phyloP scores from a whole-genome alignment of 2,329 filamentous ascomycete species.

The Pseudogymnoascus sp. region DNA sequence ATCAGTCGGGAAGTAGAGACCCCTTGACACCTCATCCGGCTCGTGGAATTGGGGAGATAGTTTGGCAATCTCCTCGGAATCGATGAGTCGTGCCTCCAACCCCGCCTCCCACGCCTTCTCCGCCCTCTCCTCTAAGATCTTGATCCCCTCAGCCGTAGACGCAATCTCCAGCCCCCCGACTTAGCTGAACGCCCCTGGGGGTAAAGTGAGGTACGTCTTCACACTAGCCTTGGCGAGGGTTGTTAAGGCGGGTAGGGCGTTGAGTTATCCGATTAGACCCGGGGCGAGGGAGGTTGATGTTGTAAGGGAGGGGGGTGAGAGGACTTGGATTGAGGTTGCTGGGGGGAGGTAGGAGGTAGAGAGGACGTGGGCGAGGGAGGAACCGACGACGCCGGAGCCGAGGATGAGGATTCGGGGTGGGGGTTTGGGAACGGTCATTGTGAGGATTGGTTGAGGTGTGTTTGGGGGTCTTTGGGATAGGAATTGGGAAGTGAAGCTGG shows the following conservation, averaged over 20 bases:
- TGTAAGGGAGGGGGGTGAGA: slow-evolving; percentile 19
- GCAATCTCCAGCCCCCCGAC: neutral
- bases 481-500: too few relatives aligned
- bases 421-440: too few relatives aligned
- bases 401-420: neutral
- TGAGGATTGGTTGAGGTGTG: too few relatives aligned
- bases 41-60: neutral
- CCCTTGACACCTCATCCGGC: neutral
- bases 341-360: slow-evolving; percentile 14
- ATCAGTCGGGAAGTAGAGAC: neutral
- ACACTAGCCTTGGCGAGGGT: slow-evolving; percentile 26
- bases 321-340: slow-evolving; percentile 18
- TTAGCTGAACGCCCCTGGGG: neutral
- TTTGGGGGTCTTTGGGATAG: too few relatives aligned
- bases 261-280: slow-evolving; percentile 30
- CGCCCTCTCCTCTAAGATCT: neutral
- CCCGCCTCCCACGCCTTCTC: neutral
- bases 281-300: slow-evolving; percentile 28
- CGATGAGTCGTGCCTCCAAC: neutral
- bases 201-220: neutral
- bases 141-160: neutral
- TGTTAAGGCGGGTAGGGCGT: slow-evolving; percentile 26
- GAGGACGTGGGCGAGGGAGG: slow-evolving; percentile 27
- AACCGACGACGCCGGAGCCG: slow-evolving; percentile 28
- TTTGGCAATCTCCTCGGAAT: neutral